A percentile compares a stretch with the other conserved stretches of the same genome.
These are phyloP conservation scores for Phytophthora quininea DNA, from an alignment of 352 stramenopile genomes.

Conservation along the genomic window DNA sequence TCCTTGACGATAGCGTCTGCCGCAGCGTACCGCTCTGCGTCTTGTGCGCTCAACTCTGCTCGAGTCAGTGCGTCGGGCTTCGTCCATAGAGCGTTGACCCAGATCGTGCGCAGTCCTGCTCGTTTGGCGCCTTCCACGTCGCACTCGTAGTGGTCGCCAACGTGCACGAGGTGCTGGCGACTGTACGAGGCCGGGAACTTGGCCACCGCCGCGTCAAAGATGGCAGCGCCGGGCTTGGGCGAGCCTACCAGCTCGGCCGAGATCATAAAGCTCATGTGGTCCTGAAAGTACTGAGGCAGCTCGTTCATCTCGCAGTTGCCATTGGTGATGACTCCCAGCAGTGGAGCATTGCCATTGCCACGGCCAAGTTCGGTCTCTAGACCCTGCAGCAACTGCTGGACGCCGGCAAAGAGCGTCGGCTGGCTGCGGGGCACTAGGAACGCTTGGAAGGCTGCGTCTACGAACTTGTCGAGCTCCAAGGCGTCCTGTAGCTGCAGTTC, in stretches of 20 bases:
- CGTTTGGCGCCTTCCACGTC: slow-evolving; percentile 72
- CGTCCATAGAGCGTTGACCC: slow-evolving; percentile 56
- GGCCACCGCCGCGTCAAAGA: slow-evolving; percentile 64
- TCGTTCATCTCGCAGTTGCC: slow-evolving; percentile 61
- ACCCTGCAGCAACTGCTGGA: slow-evolving; percentile 49
- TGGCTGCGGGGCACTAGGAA: slow-evolving; percentile 66
- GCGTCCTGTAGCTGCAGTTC: slow-evolving; percentile 26
- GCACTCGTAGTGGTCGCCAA: slow-evolving; percentile 78
- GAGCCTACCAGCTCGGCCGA: slow-evolving; percentile 57
- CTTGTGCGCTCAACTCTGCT: slow-evolving; percentile 30
- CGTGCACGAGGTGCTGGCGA: slow-evolving; percentile 62
- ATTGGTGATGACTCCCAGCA: slow-evolving; percentile 77
- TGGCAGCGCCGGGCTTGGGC: slow-evolving; percentile 49
- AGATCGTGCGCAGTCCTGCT: slow-evolving; percentile 67
- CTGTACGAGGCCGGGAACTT: slow-evolving; percentile 36
- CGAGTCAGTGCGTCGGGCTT: slow-evolving; percentile 48
- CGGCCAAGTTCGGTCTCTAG: slow-evolving; percentile 38
- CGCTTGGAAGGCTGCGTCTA: slow-evolving; percentile 61
- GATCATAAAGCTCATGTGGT: slow-evolving; percentile 55
- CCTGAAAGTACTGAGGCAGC: slow-evolving; percentile 50
- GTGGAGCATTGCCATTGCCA: not conserved
- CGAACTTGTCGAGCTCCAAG: slow-evolving; percentile 35
- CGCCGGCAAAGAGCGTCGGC: slow-evolving; percentile 65
- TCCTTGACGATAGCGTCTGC: slow-evolving; percentile 70
- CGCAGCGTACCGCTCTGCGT: slow-evolving; percentile 38